Base-by-base conservation (phyloP, 768 basidiomycete species). In the Tricholoma saponaceum region DNA sequence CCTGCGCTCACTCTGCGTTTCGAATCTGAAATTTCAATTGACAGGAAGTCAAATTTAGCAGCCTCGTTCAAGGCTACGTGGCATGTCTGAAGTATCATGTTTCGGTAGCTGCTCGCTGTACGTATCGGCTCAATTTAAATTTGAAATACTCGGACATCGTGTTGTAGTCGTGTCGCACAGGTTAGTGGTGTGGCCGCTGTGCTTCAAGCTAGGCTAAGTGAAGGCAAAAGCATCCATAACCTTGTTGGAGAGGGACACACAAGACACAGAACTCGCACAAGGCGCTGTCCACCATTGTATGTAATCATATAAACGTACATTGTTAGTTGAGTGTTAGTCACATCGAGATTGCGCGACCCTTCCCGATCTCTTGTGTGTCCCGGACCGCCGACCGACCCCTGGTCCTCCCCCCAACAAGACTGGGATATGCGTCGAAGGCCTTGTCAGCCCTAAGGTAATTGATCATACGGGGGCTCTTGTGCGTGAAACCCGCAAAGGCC, bases 401-500 rank as follows among this genome's bases (percentile, higher is more conserved):
- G 63, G 81, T 71, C 64, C 75, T 70, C 57, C 79, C 77, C 23
- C 76, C 77, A 64, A 77, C 79, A 50, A 76, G 76, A 59, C 84
- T 78, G 41, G 81, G 77, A 63, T 76, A 73, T 58, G 76, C 78
- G 66, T 83, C 84, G 69, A 90, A 88, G 51, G 84, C 85, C 67
- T 78, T 85, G 73, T 91, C 89, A 58, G 83, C 88, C 66, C 86
- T 81, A 64, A 84, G 77, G 72, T 92, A 92, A 69, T 76, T 87
- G 71, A 92, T 83, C 56, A 80, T 79, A 60, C 90, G 86, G 60
- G 91, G 91, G 65, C 87, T 90, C 79, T 89, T 92, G 76, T 94
- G 91, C 30, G 92, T 92, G 74, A 93, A 93, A 52, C 91, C 92
- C 58, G 89, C 90, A 72, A 95, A 96, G 20, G 94, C 93, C 47